Conservation (phyloP, 176 grass and related monocot species). For the Lolium rigidum region DNA sequence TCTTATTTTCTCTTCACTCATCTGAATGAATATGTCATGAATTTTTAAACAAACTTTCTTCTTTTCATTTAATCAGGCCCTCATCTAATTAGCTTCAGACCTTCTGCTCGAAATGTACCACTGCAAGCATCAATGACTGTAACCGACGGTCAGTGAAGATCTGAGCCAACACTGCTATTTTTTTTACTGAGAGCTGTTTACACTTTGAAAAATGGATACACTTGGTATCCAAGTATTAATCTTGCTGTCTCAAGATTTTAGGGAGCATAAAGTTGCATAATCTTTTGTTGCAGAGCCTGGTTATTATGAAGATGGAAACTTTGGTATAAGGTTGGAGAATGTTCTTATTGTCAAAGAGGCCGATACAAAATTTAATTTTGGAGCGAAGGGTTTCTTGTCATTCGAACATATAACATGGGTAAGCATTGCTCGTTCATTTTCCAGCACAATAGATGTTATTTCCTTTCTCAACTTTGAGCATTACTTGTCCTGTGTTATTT, state of each 20-base stretch:
- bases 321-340: constrained; percentile 97
- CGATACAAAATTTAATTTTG: constrained; percentile 85
- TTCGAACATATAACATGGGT: constrained; percentile 99
- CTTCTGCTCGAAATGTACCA: constrained; percentile 87
- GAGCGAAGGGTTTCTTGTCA: constrained; percentile 81
- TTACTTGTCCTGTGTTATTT: not conserved
- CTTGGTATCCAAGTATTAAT: constrained; percentile 2
- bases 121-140: constrained; percentile 99
- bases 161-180: not conserved
- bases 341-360: constrained; percentile 92
- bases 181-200: constrained; percentile 5
- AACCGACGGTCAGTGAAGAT: constrained; percentile 75
- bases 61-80: constrained; percentile 61
- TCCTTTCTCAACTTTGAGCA: not conserved
- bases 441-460: not conserved
- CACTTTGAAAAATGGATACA: not conserved
- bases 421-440: constrained; percentile 37
- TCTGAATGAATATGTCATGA: constrained; percentile 11
- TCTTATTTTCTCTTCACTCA: constrained; percentile 39
- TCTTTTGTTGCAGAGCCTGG: constrained; percentile 79
- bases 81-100: constrained; percentile 98
- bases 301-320: constrained; percentile 96
- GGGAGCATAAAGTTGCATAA: constrained; percentile 10
- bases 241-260: not conserved
- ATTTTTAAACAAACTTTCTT: not conserved